Conservation (phyloP, 257 asterid genomes). For the Ballota nigra region DNA sequence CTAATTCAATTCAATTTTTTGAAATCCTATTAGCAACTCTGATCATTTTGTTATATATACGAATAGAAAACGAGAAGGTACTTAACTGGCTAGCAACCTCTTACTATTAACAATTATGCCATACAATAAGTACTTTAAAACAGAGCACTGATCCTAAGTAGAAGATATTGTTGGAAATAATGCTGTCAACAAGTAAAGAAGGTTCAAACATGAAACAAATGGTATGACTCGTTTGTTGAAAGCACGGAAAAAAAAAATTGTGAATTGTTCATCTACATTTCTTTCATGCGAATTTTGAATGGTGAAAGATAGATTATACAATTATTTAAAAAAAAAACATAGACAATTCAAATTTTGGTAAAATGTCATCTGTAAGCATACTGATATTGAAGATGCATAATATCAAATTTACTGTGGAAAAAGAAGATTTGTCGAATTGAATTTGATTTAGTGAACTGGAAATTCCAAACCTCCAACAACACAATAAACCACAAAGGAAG, state of each 20-base stretch:
- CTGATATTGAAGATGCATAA: neutral
- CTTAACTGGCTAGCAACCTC: neutral
- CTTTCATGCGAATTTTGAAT: no score
- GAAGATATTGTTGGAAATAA: conserved; percentile 7
- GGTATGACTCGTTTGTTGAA: neutral
- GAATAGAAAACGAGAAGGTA: neutral
- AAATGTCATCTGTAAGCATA: no score
- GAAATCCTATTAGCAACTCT: neutral
- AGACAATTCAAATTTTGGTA: no score
- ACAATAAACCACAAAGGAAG: conserved; percentile 49
- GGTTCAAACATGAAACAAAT: conserved; percentile 18
- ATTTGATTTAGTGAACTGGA: neutral
- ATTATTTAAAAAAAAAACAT: no score
- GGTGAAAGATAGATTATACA: no score
- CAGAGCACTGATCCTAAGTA: neutral
- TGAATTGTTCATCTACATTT: no score
- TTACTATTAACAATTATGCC: neutral
- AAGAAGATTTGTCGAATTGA: conserved; percentile 1
- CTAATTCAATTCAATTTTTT: no score
- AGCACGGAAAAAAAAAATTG: no score
- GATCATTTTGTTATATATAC: neutral
- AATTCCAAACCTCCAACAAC: conserved; percentile 46
- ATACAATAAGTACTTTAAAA: neutral
- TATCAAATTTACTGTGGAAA: conserved; percentile 14
- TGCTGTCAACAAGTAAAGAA: conserved; percentile 3